Base-by-base conservation (phyloP, 2,329 filamentous ascomycete species). In the Pyrenochaeta sp. region DNA sequence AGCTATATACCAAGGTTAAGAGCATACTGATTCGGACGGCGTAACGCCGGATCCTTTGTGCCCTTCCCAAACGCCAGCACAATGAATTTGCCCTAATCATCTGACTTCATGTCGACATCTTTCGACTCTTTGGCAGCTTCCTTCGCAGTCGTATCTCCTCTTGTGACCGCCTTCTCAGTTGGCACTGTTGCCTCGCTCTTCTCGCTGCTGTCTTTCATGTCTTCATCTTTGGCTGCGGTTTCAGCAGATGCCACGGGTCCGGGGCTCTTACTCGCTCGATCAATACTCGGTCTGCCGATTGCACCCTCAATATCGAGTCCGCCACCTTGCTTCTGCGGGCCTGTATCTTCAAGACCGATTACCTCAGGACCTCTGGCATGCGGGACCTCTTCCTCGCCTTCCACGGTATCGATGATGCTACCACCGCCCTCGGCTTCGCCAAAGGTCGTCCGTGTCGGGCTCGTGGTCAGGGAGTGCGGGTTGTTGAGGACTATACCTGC, bases 291-390 rank as follows among this genome's bases (percentile, higher is more conserved):
- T 35, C 73, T 63, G 15, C 74, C 74, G 4, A 76, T 62, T 0
- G 73, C 74, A 5, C 68, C 74, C 46, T 75, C 74, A 40, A 75
- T 69, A 42, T 77, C 59, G 23, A 76, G 56, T 11, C 40, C 49
- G 76, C 78, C 46, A 60, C 77, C 75, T 90, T 78, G 91, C 15
- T 78, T 77, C 91, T 82, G 93, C 9, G 90, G 87, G 0, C 95
- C 95, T 61, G 91, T 90, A 71, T 99, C 95, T 64, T 91, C 87
- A 54, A 92, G 87, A 4, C 93, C 94, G 45, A 98, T 90, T 63
- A 91, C 84, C 27, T 91, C 87, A 0, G 95, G 95, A 0, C 94
- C 94, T 35, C 92, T 84, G 0, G 90, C 92, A 75, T 96, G 92
- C 4, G 92, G 91, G 2, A 78, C 68, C 46, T 87, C 82, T 54